These are phyloP conservation scores for Solanum dulcamara DNA, from an alignment of 257 asterid genomes.

Conservation along the genomic window DNA sequence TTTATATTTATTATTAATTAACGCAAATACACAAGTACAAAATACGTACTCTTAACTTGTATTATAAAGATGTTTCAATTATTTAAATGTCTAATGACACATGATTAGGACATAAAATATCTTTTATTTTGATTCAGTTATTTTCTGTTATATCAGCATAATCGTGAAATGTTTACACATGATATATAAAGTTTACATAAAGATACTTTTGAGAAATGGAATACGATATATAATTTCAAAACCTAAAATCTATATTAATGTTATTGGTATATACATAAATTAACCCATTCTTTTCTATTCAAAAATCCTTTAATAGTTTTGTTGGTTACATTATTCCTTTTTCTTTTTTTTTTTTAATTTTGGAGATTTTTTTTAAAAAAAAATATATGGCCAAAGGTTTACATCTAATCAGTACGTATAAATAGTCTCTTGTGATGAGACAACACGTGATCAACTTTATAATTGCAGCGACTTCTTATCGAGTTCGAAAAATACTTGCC, in stretches of 20 bases:
- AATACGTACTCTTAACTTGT: too few relatives aligned
- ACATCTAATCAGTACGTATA: neutral
- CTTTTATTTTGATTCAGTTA: neutral
- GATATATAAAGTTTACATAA: too few relatives aligned
- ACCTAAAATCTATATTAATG: neutral
- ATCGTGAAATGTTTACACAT: too few relatives aligned
- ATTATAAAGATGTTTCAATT: too few relatives aligned
- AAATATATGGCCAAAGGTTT: neutral
- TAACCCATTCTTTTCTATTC: neutral
- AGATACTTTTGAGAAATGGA: too few relatives aligned
- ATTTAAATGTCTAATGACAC: neutral
- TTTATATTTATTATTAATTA: too few relatives aligned
- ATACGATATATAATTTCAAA: neutral
- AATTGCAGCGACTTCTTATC: neutral
- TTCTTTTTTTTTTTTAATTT: neutral
- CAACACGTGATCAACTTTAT: neutral
- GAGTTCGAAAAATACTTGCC: neutral
- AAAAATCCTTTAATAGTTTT: neutral
- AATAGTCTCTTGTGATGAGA: neutral
- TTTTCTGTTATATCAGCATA: too few relatives aligned
- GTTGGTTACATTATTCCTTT: too few relatives aligned
- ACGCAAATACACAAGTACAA: too few relatives aligned
- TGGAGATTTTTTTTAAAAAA: neutral
- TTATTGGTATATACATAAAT: neutral
- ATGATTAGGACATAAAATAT: neutral